phyloP scores from a whole-genome alignment of 768 basidiomycete genomes.

The Cytidiella melzeri region DNA sequence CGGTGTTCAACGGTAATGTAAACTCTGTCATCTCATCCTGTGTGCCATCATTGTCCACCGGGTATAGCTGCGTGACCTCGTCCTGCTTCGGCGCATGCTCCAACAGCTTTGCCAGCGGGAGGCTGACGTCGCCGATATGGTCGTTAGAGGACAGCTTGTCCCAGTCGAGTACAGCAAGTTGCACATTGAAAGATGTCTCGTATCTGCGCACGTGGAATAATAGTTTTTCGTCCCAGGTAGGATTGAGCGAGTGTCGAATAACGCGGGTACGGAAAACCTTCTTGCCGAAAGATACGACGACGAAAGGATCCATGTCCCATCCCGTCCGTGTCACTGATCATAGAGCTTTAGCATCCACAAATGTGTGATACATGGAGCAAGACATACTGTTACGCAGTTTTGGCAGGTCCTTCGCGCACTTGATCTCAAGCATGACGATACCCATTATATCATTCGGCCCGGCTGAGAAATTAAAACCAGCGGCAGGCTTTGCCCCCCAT shows the following conservation, averaged over 20 bases:
- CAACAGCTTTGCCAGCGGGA: constrained; percentile 65
- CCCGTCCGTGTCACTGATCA: constrained; percentile 72
- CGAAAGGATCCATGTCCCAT: constrained; percentile 98
- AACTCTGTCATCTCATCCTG: constrained; percentile 64
- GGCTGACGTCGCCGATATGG: constrained; percentile 70
- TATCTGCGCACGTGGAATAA: constrained; percentile 91
- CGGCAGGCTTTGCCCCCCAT: constrained; percentile 31
- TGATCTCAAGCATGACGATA: constrained; percentile 92
- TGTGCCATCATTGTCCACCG: constrained; percentile 46
- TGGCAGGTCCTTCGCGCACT: constrained; percentile 78
- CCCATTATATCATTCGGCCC: constrained; percentile 77
- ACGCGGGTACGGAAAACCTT: constrained; percentile 94
- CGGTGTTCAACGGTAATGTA: constrained; percentile 53
- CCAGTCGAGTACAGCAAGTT: constrained; percentile 91
- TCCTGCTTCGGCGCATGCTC: constrained; percentile 43
- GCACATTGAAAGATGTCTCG: constrained; percentile 71
- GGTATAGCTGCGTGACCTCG: constrained; percentile 46
- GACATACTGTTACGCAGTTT: constrained; percentile 78
- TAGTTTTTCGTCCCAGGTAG: constrained; percentile 91
- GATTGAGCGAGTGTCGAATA: constrained; percentile 79
- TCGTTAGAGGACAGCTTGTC: constrained; percentile 91
- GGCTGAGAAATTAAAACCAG: constrained; percentile 55
- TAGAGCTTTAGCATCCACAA: too few species aligned
- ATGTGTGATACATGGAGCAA: too few species aligned
- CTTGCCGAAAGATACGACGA: constrained; percentile 93